Evolutionary conservation across 768 basidiomycete species (phyloP).

Genomic region (Rubroboletus satanas): DNA sequence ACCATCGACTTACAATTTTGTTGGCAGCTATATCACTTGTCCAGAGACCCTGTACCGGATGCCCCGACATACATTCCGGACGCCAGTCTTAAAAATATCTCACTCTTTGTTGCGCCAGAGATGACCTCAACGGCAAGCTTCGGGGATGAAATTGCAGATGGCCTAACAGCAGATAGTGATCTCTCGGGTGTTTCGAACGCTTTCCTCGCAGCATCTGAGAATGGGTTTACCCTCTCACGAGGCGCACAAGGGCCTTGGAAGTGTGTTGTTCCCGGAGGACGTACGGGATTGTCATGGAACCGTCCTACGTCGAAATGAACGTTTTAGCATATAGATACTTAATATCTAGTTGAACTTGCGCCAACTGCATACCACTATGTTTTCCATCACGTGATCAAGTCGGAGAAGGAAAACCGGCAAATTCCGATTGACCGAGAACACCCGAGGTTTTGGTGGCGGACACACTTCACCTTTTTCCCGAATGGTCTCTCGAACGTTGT

Average conservation of each 20-base stretch:
- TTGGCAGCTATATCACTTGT: slow-evolving; percentile 43
- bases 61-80: not conserved
- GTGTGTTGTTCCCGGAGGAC: slow-evolving; percentile 39
- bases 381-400: slow-evolving; percentile 4
- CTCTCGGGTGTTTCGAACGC: slow-evolving; percentile 5
- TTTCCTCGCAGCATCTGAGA: slow-evolving; percentile 53
- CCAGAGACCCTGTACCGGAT: slow-evolving; percentile 17
- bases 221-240: slow-evolving; percentile 43
- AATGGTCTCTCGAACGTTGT: slow-evolving; percentile 47
- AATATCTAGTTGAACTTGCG: too few relatives aligned
- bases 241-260: slow-evolving; percentile 37
- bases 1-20: not conserved
- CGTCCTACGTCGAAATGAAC: not conserved
- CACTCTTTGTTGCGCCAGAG: slow-evolving; percentile 26
- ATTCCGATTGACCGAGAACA: slow-evolving; percentile 30
- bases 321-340: not conserved
- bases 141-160: not conserved
- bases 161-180: not conserved
- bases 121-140: not conserved
- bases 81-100: slow-evolving; percentile 14
- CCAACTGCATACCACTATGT: too few relatives aligned
- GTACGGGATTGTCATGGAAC: slow-evolving; percentile 17
- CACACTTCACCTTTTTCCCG: slow-evolving; percentile 24
- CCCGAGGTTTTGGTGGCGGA: slow-evolving; percentile 23
- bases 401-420: slow-evolving; percentile 27